Percentiles rank a stretch among this genome's conserved stretches.
Conservation (phyloP, 2,329 filamentous ascomycete genomes). For the Colletotrichum horii region DNA sequence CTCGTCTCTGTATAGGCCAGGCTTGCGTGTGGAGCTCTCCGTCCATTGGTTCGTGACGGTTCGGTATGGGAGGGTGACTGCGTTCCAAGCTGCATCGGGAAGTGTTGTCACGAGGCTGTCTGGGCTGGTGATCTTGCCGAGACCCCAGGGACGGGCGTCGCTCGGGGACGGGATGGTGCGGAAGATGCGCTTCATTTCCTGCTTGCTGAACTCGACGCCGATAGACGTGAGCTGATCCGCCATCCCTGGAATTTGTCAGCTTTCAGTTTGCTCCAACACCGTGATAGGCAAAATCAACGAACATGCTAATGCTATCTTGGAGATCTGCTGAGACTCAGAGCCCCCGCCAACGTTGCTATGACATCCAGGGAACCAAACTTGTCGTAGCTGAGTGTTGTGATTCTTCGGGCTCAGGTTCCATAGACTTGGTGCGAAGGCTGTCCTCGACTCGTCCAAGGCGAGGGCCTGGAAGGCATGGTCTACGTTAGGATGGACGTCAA, state of each 20-base stretch:
- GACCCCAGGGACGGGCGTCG: constrained; percentile 20
- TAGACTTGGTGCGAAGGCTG: constrained; percentile 31
- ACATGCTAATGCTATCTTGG: constrained; percentile 28
- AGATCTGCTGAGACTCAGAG: constrained; percentile 39
- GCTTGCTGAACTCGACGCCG: constrained; percentile 27
- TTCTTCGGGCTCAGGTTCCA: constrained; percentile 27
- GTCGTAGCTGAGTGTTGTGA: constrained; percentile 22
- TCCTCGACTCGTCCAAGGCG: constrained; percentile 56
- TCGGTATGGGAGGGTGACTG: neutral
- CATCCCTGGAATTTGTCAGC: constrained; percentile 18
- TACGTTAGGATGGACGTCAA: constrained; percentile 32
- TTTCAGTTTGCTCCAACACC: no score
- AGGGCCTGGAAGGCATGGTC: constrained; percentile 62
- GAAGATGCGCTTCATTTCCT: constrained; percentile 25
- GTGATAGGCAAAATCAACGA: no score
- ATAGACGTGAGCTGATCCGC: constrained; percentile 27
- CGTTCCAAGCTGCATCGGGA: constrained; percentile 1
- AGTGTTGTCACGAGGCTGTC: neutral
- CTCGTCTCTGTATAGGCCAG: constrained; percentile 27
- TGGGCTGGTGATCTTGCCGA: constrained; percentile 25
- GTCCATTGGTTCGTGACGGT: neutral
- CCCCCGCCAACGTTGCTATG: constrained; percentile 68
- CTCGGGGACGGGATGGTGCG: constrained; percentile 5
- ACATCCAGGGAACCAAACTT: constrained; percentile 60
- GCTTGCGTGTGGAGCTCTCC: constrained; percentile 18